These are phyloP conservation scores for Tetraselmis striata DNA, from an alignment of 139 green algal genomes.

Conservation along the genomic window DNA sequence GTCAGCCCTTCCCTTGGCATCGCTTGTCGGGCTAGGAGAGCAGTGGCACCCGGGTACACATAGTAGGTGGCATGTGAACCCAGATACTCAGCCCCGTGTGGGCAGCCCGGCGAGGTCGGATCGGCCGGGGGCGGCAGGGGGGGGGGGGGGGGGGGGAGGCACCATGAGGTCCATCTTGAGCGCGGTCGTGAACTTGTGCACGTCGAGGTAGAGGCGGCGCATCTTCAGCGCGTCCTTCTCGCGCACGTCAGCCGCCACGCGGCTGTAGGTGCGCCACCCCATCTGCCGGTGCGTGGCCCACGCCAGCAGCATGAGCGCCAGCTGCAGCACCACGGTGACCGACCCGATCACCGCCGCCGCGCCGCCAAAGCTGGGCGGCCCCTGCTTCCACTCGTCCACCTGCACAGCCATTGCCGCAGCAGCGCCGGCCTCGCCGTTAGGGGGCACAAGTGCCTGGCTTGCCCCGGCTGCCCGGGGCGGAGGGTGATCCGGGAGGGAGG, in stretches of 20 bases:
- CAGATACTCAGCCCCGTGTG: no score
- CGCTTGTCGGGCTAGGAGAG: no score
- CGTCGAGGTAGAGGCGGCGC: slow-evolving; percentile 15
- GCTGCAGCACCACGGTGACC: slow-evolving; percentile 12
- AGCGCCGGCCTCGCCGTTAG: no score
- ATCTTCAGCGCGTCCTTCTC: slow-evolving; percentile 23
- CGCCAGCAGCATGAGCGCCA: slow-evolving; percentile 13
- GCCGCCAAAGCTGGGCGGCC: not conserved
- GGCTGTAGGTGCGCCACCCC: slow-evolving; percentile 34
- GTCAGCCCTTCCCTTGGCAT: no score
- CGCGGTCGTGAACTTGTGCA: slow-evolving; percentile 16
- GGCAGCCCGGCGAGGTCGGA: no score
- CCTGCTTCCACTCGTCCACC: not conserved
- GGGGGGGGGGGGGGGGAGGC: not conserved
- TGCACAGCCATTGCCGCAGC: slow-evolving; percentile 4
- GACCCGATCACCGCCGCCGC: not conserved
- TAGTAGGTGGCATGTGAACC: no score
- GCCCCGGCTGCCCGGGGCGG: no score
- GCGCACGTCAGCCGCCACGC: slow-evolving; percentile 27
- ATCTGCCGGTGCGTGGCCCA: slow-evolving; percentile 25
- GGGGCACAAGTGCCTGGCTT: no score
- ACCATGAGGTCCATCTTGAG: slow-evolving; percentile 19
- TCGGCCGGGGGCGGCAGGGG: no score
- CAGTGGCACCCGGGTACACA: no score
- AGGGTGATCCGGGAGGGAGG: no score